Conservation (phyloP, 2,329 filamentous ascomycete genomes). For the Xylaria sp. region DNA sequence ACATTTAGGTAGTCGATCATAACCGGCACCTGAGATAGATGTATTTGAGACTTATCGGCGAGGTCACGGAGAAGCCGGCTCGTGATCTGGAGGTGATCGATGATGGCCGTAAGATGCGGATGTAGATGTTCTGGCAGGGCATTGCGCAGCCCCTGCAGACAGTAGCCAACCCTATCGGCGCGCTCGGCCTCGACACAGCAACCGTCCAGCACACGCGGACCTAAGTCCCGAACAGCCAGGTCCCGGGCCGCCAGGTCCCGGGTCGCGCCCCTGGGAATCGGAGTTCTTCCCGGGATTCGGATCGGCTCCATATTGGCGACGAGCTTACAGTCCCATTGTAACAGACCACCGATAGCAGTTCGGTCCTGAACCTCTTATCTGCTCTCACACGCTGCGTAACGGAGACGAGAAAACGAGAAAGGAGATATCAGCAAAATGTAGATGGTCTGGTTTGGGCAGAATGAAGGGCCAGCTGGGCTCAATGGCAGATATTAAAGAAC, state of each 20-base stretch:
- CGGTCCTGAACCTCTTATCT: slow-evolving; percentile 6
- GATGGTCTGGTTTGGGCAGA: slow-evolving; percentile 6
- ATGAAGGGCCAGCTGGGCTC: slow-evolving; percentile 16
- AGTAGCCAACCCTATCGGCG: slow-evolving; percentile 59
- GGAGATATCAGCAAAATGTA: not conserved
- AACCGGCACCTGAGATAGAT: slow-evolving; percentile 61
- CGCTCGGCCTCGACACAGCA: slow-evolving; percentile 67
- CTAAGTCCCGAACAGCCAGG: slow-evolving; percentile 39
- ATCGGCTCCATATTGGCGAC: slow-evolving; percentile 41
- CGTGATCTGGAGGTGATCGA: slow-evolving; percentile 59
- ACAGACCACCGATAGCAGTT: slow-evolving; percentile 18
- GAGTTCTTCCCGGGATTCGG: slow-evolving; percentile 37
- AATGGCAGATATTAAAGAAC: slow-evolving; percentile 38
- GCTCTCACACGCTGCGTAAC: slow-evolving; percentile 1
- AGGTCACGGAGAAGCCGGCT: slow-evolving; percentile 63
- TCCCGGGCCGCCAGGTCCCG: slow-evolving; percentile 43
- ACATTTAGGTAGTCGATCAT: slow-evolving; percentile 67
- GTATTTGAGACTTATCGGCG: slow-evolving; percentile 64
- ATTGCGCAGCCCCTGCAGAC: slow-evolving; percentile 62
- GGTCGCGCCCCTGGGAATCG: slow-evolving; percentile 30
- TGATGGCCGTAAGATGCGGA: slow-evolving; percentile 59
- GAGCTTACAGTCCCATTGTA: slow-evolving; percentile 41
- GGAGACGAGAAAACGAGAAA: not conserved
- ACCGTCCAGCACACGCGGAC: slow-evolving; percentile 58
- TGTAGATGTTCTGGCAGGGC: slow-evolving; percentile 58